A percentile compares a stretch with the other conserved stretches of the same genome.
Evolutionary conservation across 148 eudicot species (phyloP).

Genomic region (Camellia granthamiana): DNA sequence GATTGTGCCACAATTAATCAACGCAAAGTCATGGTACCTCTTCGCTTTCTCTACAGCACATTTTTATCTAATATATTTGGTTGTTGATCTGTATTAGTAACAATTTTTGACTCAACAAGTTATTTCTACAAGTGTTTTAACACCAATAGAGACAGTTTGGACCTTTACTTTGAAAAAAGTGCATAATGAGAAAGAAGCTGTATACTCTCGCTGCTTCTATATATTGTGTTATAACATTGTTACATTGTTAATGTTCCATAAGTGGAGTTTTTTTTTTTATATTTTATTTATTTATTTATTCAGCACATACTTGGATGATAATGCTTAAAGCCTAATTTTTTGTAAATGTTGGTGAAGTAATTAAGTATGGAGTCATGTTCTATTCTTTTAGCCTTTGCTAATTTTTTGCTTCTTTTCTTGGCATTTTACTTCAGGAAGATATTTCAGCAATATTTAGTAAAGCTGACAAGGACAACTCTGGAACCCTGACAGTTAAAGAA

Average conservation of each 20-base stretch:
- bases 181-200: not conserved
- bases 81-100: not conserved
- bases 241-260: not conserved
- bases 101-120: not conserved
- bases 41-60: not conserved
- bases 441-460: too few species aligned
- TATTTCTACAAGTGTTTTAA: not conserved
- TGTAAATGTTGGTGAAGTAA: too few species aligned
- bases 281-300: not conserved
- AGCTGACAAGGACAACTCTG: conserved; percentile 87
- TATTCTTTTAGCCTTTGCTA: not conserved
- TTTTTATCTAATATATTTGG: not conserved
- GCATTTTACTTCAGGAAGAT: not conserved
- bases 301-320: not conserved
- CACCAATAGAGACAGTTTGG: too few species aligned
- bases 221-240: not conserved
- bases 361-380: too few species aligned
- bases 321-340: not conserved
- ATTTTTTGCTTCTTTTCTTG: not conserved
- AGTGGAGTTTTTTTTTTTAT: not conserved
- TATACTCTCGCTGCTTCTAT: not conserved
- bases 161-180: not conserved
- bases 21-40: too few species aligned
- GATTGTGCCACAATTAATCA: too few species aligned
- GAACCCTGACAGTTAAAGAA: conserved; percentile 84